Conservation (phyloP, 345 rosid species). For the Lumnitzera littorea region DNA sequence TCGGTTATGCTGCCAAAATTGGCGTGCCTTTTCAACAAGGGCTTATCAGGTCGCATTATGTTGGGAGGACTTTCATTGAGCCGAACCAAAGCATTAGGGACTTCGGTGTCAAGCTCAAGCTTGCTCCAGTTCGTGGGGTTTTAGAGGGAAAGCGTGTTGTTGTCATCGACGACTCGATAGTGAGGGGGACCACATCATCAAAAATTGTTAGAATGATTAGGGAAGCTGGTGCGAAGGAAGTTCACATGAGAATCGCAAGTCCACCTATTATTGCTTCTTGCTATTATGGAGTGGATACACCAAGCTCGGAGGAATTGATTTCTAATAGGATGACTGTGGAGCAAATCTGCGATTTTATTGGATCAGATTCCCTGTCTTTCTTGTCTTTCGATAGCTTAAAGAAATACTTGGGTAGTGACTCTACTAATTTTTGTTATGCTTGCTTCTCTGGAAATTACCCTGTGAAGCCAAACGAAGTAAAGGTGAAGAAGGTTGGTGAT, state of each 20-base stretch:
- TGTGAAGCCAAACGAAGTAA: slow-evolving; percentile 58
- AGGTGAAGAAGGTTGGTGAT: slow-evolving; percentile 83
- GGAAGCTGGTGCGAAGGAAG: slow-evolving; percentile 91
- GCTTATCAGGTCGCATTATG: slow-evolving; percentile 86
- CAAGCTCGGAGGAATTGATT: slow-evolving; percentile 81
- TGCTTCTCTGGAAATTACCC: slow-evolving; percentile 92
- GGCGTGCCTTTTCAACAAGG: slow-evolving; percentile 90
- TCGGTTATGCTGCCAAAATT: slow-evolving; percentile 78
- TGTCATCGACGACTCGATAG: slow-evolving; percentile 93
- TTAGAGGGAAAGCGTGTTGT: slow-evolving; percentile 89
- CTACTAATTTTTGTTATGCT: slow-evolving; percentile 68
- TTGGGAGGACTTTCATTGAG: slow-evolving; percentile 91
- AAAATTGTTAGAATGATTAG: slow-evolving; percentile 81
- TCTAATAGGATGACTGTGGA: slow-evolving; percentile 84
- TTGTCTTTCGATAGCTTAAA: slow-evolving; percentile 55
- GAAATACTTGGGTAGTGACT: slow-evolving; percentile 43
- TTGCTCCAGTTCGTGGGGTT: slow-evolving; percentile 76
- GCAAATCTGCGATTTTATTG: slow-evolving; percentile 65
- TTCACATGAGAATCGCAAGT: slow-evolving; percentile 96
- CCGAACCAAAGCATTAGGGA: slow-evolving; percentile 94
- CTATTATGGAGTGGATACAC: slow-evolving; percentile 95
- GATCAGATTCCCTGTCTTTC: slow-evolving; percentile 85
- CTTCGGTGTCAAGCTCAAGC: slow-evolving; percentile 91
- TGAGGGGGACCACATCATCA: slow-evolving; percentile 86
- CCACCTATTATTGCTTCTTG: slow-evolving; percentile 84